Conservation (phyloP, 2,329 filamentous ascomycete species). For the Monosporascus sp. region DNA sequence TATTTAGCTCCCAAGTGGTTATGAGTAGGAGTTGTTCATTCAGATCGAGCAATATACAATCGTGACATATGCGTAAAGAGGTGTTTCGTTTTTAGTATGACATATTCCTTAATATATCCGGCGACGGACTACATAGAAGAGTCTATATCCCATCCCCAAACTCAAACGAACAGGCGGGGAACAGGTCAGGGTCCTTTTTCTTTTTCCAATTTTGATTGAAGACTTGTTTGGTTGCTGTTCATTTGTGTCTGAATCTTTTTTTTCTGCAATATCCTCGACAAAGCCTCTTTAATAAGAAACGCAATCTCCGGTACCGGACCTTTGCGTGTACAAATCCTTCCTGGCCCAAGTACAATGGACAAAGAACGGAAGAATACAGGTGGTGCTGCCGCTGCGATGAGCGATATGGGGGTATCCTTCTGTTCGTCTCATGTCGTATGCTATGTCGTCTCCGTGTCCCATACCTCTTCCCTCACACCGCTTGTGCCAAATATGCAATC, state of each 20-base stretch:
- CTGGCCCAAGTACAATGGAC: constrained; percentile 21
- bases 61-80: not conserved
- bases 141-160: constrained; percentile 34
- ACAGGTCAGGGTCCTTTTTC: constrained; percentile 11
- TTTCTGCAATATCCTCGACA: constrained; percentile 13
- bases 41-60: no score
- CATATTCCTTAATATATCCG: constrained; percentile 28
- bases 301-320: constrained; percentile 22
- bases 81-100: constrained; percentile 17
- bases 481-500: constrained; percentile 20
- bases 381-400: constrained; percentile 15
- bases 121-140: constrained; percentile 34
- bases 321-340: constrained; percentile 17
- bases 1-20: no score
- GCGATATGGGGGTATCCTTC: constrained; percentile 29
- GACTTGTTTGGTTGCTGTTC: constrained; percentile 6
- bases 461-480: constrained; percentile 13
- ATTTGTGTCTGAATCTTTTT: constrained; percentile 15
- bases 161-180: constrained; percentile 12
- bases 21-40: no score
- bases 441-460: constrained; percentile 18
- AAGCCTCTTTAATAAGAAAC: constrained; percentile 14
- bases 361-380: constrained; percentile 10
- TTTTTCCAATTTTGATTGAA: constrained; percentile 15
- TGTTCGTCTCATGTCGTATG: constrained; percentile 28